A percentile compares a stretch with the other conserved stretches of the same genome.
Conservation (phyloP, 768 basidiomycete species). For the Gloeophyllum trabeum region DNA sequence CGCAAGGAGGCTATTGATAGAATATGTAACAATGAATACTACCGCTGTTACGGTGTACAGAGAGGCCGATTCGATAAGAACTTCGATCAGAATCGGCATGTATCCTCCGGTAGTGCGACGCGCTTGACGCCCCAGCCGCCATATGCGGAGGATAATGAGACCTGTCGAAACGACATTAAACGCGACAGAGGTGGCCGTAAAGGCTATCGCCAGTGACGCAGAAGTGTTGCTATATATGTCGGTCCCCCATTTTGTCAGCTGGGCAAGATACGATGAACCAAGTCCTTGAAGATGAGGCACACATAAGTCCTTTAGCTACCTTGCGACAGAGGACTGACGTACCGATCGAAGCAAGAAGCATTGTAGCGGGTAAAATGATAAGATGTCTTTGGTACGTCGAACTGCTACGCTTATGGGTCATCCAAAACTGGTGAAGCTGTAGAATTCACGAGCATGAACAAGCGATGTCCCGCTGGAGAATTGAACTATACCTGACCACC, state of each 20-base stretch:
- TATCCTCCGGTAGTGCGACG: not conserved
- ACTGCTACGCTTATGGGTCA: not conserved
- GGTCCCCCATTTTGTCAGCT: not conserved
- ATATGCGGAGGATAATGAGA: not conserved
- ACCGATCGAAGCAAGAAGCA: not conserved
- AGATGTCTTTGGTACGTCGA: not conserved
- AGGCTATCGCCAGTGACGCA: not conserved
- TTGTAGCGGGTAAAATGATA: not conserved
- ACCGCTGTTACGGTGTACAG: slow-evolving; percentile 11
- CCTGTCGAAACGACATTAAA: not conserved
- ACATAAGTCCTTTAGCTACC: no score
- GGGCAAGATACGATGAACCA: no score
- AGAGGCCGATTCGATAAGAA: slow-evolving; percentile 13
- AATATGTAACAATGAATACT: slow-evolving; percentile 10
- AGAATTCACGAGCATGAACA: not conserved
- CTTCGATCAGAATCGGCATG: slow-evolving; percentile 11
- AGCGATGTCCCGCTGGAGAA: not conserved
- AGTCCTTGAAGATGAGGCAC: no score
- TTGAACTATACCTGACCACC: slow-evolving; percentile 9
- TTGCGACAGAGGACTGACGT: not conserved
- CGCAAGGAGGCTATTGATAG: slow-evolving; percentile 9
- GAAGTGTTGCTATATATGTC: not conserved
- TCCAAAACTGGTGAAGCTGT: not conserved
- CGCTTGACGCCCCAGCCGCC: not conserved
- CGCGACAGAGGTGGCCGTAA: not conserved